Conservation (phyloP, 805 yeast genomes). For the Candida corydali region DNA sequence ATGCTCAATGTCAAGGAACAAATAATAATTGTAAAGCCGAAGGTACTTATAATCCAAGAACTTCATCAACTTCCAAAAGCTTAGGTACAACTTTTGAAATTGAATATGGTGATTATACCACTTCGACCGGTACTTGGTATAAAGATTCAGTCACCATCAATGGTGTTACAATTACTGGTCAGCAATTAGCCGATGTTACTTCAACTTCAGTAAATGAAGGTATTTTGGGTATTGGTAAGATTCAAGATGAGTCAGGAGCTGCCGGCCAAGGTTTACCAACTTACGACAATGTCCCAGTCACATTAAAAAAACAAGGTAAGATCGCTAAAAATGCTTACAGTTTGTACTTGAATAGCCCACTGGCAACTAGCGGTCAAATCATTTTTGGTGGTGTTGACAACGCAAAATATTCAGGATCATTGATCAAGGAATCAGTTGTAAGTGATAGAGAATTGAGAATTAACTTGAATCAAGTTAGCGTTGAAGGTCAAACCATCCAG, state of each 20-base stretch:
- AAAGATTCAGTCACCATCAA: constrained; percentile 11
- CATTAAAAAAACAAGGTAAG: constrained; percentile 28
- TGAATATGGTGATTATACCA: constrained; percentile 10
- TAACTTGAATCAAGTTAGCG: constrained; percentile 36
- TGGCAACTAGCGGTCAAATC: constrained; percentile 20
- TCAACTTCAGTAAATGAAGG: constrained; percentile 53
- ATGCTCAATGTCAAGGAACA: constrained; percentile 17
- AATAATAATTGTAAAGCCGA: neutral
- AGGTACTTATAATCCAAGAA: constrained; percentile 6
- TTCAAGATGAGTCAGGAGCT: neutral
- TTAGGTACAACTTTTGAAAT: constrained; percentile 8
- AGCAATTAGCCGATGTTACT: constrained; percentile 19
- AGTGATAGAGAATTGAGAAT: constrained; percentile 30
- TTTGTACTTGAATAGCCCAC: constrained; percentile 26
- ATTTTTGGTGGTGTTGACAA: constrained; percentile 33
- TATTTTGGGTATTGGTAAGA: constrained; percentile 64
- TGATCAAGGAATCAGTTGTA: constrained; percentile 8
- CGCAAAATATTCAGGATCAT: constrained; percentile 22
- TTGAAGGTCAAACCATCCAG: constrained; percentile 14
- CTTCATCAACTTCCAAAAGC: neutral
- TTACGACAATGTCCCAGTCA: constrained; percentile 31
- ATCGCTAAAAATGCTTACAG: constrained; percentile 34
- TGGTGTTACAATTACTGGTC: constrained; percentile 10
- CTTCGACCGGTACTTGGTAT: constrained; percentile 13
- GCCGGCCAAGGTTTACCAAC: neutral